Evolutionary conservation across 2,329 filamentous ascomycete genomes (phyloP), one percentile per base, ranked within the genome.

Genomic region (Pseudomassariella vexata): DNA sequence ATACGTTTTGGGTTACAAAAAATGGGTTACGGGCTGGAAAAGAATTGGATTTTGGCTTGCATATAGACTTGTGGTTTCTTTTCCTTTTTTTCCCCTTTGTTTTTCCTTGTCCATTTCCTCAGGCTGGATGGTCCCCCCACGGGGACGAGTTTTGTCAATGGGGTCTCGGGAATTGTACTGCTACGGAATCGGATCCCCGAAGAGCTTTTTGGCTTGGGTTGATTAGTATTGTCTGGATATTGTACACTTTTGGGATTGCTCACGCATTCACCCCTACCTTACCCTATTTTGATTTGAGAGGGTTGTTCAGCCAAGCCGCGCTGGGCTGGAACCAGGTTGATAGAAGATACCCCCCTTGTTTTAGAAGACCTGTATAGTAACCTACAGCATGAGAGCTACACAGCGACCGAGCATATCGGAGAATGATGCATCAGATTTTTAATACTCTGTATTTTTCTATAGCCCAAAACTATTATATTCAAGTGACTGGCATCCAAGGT

Each of bases 311-410:
- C 47, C 47, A 45, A 36, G 36, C 45, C 42, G 39, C 40, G 44
- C 52, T 49, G 51, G 51, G 48, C 52, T 50, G 53, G 53, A 46
- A 48, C 52, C 52, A 50, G 48, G 43, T 51, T 46, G 47, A 53
- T 55, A 55, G 52, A 52, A 47, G 49, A 56, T 56, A 56, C 53
- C 53, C 52, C 43, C 44, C 35, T n/a, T n/a, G 41, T 43, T 48
- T 53, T 56, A 56, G 52, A 56, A n/a, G n/a, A n/a, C n/a, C 49
- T 55, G 52, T 56, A 55, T 48, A 54, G 41, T 55, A 53, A 28
- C 28, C 19, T 28, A 24, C 12, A 24, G 27, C 16, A 19, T 17
- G 19, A 34, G 16, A 33, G 24, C 32, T 34, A 18, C 16, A 22
- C 25, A 18, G 32, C 32, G 19, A n/a, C 20, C 19, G 18, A 24